Base-by-base conservation (phyloP, 768 basidiomycete species). In the Suillus plorans region DNA sequence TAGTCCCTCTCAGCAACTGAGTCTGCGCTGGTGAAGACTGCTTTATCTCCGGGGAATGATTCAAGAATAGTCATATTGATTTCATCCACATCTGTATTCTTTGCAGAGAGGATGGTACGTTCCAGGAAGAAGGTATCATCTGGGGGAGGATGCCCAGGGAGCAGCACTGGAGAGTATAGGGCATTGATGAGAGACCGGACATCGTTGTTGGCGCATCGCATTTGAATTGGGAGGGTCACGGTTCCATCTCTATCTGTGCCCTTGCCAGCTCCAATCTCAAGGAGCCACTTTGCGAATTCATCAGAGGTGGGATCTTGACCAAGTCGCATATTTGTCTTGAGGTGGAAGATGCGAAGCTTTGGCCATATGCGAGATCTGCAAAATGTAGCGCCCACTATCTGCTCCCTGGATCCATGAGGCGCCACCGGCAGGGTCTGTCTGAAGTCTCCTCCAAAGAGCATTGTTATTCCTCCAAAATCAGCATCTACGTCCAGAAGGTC, bases 391-490 rank as follows among this genome's bases (percentile, higher is more conserved):
- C 65, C 65, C 3, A 84, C 72, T 70, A 83, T 81, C 12, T 82
- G 73, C 45, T 72, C 71, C 41, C 77, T 61, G 5, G 73, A 70
- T 0, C 81, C 82, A 65, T 74, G 68, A 0, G 62, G 67, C 8
- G 85, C 71, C 0, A 85, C 80, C 45, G 83, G 84, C 0, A 85
- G 73, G 0, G 70, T 83, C 65, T 85, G 84, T 5, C 75, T 74
- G 61, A 81, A 85, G 67, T 85, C 83, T 1, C 83, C 84, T 58
- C 80, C 81, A 76, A 84, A 81, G 3, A 85, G 62, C 0, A 82
- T 68, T 5, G 18, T 16, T 45, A 45, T 69, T n/a, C 79, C 82
- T 49, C 80, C 82, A 79, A 82, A 86, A 6, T 73, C 73, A 5
- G 25, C 39, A 20, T 76, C 42, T 34, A 63, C 31, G 31, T 72